A percentile compares a stretch with the other conserved stretches of the same genome.
phyloP scores from a whole-genome alignment of 2,329 filamentous ascomycete genomes.

The Aspergillus sp. region DNA sequence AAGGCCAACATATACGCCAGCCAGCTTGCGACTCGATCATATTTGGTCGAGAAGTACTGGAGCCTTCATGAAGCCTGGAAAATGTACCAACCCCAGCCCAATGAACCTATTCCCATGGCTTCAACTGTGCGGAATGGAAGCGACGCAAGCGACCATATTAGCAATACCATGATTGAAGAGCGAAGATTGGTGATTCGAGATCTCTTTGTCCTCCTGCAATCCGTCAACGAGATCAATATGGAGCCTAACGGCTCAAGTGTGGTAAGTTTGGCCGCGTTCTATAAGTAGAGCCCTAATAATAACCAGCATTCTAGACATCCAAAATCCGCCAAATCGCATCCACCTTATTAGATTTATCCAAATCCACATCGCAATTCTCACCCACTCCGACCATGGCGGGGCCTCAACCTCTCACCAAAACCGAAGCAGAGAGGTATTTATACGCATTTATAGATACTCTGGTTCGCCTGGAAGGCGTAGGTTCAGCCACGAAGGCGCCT shows the following conservation, averaged over 20 bases:
- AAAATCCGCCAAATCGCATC: constrained; percentile 84
- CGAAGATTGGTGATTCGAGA: constrained; percentile 79
- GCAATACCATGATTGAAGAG: constrained; percentile 69
- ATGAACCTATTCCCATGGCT: constrained; percentile 12
- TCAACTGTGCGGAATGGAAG: constrained; percentile 19
- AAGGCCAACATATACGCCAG: constrained; percentile 88
- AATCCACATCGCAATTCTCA: constrained; percentile 20
- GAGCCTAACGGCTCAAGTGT: constrained; percentile 69
- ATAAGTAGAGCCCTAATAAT: background rate
- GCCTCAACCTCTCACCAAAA: constrained; percentile 31
- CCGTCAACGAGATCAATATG: constrained; percentile 81
- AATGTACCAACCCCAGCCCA: constrained; percentile 22
- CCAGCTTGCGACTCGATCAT: constrained; percentile 76
- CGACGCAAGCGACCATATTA: constrained; percentile 48
- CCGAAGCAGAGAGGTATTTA: constrained; percentile 69
- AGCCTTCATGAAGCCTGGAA: constrained; percentile 67
- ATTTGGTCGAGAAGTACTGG: constrained; percentile 84
- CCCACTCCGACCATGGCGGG: constrained; percentile 23
- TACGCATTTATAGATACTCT: constrained; percentile 72
- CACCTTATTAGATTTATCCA: constrained; percentile 68
- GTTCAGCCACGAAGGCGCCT: constrained; percentile 24
- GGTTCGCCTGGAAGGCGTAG: constrained; percentile 68
- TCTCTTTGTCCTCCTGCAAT: constrained; percentile 70
- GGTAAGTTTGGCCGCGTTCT: constrained; percentile 47
- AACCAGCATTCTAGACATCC: constrained; percentile 55